Base-by-base conservation (phyloP, 768 basidiomycete genomes). In the Clitopilus hobsonii region DNA sequence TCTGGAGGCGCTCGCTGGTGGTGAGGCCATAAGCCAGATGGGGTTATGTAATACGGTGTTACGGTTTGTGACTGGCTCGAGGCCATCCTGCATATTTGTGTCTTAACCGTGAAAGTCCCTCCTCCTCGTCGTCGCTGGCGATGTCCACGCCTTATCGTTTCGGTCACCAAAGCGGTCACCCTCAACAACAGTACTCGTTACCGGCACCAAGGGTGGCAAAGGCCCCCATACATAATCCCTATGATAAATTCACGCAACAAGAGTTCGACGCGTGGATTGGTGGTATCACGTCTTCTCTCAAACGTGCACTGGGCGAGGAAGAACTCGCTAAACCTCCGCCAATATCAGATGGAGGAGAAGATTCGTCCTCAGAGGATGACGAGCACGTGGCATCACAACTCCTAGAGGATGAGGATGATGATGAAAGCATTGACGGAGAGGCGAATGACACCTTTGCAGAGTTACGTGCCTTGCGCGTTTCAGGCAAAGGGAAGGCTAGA, bases 251-350 rank as follows among this genome's bases (percentile, higher is more conserved):
- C 65, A 76, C 84, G 1, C 77, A 83, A 63, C 70, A 74, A 1
- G 81, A 88, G 58, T 89, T 88, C 61, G 86, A 89, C 74, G 72
- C 76, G 63, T 89, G 83, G 83, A 84, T 89, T 60, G 78, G 74
- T 60, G 83, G 76, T 61, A 78, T 89, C 41, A 87, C 83, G 0
- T 67, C 74, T 56, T 72, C 80, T 51, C 69, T 89, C 25, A 77
- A 77, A 55, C 74, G 69, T 49, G 88, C 86, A 22, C 72, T 89
- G 7, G 81, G 82, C 0, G 76, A 79, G 48, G 79, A 73, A n/a
- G 68, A 69, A 22, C 6, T 26, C 36, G 54, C 61, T 56, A 48
- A 52, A 52, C 52, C 56, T 22, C 62, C 45, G 38, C 13, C 45
- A 60, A 26, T 27, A 22, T 27, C 49, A 25, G 10, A 26, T 10